Conservation (phyloP, 108 stramenopile genomes). For the Epithemia pelagica region DNA sequence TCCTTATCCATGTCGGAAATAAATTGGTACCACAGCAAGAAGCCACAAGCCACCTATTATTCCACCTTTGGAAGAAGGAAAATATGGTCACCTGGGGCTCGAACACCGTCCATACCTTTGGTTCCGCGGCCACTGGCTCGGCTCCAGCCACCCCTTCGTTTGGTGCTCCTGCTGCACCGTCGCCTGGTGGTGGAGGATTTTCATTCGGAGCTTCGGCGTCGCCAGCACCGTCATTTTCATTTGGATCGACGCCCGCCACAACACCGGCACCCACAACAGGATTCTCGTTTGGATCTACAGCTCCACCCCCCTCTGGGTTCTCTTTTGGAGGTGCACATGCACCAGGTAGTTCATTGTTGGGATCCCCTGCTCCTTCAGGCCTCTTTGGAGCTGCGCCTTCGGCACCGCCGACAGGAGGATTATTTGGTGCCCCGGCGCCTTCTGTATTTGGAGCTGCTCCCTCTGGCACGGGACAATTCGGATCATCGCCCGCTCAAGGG, state of each 20-base stretch:
- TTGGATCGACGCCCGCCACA: conserved; percentile 11
- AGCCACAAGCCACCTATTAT: too few species aligned
- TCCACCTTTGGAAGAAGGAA: too few species aligned
- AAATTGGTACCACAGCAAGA: too few species aligned
- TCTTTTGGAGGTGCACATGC: background rate
- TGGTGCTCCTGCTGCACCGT: conserved; percentile 25
- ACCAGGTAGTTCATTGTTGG: conserved; percentile 27
- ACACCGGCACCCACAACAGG: conserved; percentile 19
- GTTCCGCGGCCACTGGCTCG: conserved; percentile 1
- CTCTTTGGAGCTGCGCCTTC: conserved; percentile 6
- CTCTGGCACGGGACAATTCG: conserved; percentile 21
- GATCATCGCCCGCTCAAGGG: conserved; percentile 20
- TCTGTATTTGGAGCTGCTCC: conserved; percentile 39
- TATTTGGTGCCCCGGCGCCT: conserved; percentile 31
- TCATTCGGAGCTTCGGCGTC: conserved; percentile 17
- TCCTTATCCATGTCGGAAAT: too few species aligned
- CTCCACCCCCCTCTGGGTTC: conserved; percentile 17
- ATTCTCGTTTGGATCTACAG: conserved; percentile 13
- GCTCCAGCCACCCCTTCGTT: conserved; percentile 37
- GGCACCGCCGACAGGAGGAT: conserved; percentile 19
- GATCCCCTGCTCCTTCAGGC: conserved; percentile 18
- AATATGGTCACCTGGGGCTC: conserved; percentile 48
- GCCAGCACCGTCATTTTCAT: conserved; percentile 19
- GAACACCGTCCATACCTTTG: conserved; percentile 37
- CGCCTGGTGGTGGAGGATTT: conserved; percentile 13